Percentiles rank a stretch among this genome's conserved stretches.
These are phyloP conservation scores for Paecilomyces niveus DNA, from an alignment of 2,329 filamentous ascomycete species.

Conservation along the genomic window DNA sequence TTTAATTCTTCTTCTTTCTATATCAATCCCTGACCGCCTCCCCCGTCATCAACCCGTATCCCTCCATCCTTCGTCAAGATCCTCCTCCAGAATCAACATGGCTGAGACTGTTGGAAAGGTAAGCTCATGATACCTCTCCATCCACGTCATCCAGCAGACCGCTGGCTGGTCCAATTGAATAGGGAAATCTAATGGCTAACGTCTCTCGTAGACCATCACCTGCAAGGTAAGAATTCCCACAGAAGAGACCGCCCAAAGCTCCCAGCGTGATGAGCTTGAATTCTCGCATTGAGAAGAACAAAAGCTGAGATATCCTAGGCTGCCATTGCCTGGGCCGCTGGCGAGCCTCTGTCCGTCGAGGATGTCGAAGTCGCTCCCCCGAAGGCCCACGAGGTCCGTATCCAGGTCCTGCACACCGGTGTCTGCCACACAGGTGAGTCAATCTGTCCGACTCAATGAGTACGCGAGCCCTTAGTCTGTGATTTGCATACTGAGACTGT, in stretches of 20 bases:
- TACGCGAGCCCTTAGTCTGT: neutral
- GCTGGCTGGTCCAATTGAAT: neutral
- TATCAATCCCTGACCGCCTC: neutral
- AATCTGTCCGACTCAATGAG: neutral
- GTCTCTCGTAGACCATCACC: conserved; percentile 65
- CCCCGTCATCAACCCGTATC: neutral
- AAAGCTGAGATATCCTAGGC: conserved; percentile 48
- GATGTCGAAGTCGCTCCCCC: conserved; percentile 88
- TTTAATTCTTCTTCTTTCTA: neutral
- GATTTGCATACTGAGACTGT: neutral
- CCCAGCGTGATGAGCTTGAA: neutral
- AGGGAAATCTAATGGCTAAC: conserved; percentile 4
- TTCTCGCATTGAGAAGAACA: neutral
- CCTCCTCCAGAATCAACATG: conserved; percentile 32
- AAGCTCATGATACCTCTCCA: conserved; percentile 8
- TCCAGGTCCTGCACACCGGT: conserved; percentile 94
- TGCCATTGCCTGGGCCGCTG: conserved; percentile 94
- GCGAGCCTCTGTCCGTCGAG: conserved; percentile 81
- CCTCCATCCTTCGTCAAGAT: neutral
- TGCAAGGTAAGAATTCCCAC: conserved; percentile 58
- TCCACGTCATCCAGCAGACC: neutral
- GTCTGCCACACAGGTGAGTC: conserved; percentile 89
- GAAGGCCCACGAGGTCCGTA: conserved; percentile 88
- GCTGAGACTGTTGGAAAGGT: conserved; percentile 53
- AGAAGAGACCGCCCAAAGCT: neutral